Base-by-base conservation (phyloP, 2,329 filamentous ascomycete genomes). In the Calonectria pseudoturangicola region DNA sequence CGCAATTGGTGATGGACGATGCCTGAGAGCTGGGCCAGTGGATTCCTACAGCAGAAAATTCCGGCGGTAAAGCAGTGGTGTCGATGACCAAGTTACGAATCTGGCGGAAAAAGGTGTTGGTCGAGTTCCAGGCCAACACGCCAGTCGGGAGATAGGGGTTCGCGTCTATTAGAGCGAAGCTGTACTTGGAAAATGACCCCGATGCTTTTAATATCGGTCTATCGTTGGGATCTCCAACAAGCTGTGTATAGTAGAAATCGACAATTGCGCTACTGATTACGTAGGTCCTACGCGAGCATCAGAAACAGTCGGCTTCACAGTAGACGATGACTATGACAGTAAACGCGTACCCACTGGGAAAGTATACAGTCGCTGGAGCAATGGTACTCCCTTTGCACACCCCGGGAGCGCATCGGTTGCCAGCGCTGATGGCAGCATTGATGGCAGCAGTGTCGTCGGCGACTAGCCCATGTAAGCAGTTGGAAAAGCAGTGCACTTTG, bases 211-310 rank as follows among this genome's bases (percentile, higher is more conserved):
- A 86, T 3, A 88, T 86, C 7, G 93, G 86, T 70, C 89, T 86
- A 74, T 88, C 82, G 25, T 86, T 87, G 12, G 93, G 90, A 82
- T 96, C 93, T 48, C 94, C 94, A 36, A 95, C 88, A 73, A 97
- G 88, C 82, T 95, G 93, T 1, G 94, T 95, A 81, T 95, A 95
- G 85, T 96, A 97, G 84, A 92, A 92, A 81, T 93, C 91, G 50
- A 94, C 84, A 72, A 97, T 91, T 7, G 94, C 93, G 74, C 87
- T 88, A 64, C 90, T 93, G 73, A 96, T 91, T 6, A 92, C 79
- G 80, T 96, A 97, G 3, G 92, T 95, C 54, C 83, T 84, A 41
- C 2, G 4, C 10, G 8, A 12, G 74, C 70, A 70, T 65, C 15
- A 51, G 13, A 36, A 12, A 72, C 45, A 10, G 75, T 63, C 79